Percentiles rank a stretch among this genome's conserved stretches.
phyloP scores from a whole-genome alignment of 2,329 filamentous ascomycete genomes.

The Ophiostoma sp. region DNA sequence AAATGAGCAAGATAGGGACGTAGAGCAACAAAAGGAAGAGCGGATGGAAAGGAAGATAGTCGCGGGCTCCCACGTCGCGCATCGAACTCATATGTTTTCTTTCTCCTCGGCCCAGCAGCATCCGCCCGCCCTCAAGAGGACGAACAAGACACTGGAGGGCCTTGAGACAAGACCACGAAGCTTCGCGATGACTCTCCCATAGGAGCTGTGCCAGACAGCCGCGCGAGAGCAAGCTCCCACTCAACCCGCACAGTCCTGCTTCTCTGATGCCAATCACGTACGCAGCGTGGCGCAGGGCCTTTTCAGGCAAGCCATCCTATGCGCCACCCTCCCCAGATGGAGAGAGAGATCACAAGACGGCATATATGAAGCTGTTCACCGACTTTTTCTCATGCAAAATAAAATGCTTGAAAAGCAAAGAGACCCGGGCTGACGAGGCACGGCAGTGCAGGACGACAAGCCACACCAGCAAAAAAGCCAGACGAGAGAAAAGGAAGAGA shows the following conservation, averaged over 20 bases:
- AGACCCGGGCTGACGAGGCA: neutral
- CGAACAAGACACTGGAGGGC: neutral
- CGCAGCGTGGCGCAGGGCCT: slow-evolving; percentile 27
- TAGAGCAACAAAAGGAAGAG: neutral
- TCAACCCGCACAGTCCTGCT: slow-evolving; percentile 23
- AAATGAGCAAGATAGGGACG: neutral
- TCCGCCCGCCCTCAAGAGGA: neutral
- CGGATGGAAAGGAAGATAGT: neutral
- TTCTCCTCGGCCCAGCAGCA: neutral
- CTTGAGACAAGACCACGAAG: slow-evolving; percentile 24
- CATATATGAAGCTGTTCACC: slow-evolving; percentile 28
- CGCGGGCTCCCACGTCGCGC: slow-evolving; percentile 27
- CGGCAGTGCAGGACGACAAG: neutral
- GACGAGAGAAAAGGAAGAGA: neutral
- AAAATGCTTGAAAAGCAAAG: slow-evolving; percentile 14
- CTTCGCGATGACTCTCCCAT: slow-evolving; percentile 29
- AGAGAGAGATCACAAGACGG: neutral
- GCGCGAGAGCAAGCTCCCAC: neutral
- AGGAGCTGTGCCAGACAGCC: slow-evolving; percentile 18
- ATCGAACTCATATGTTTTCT: slow-evolving; percentile 29
- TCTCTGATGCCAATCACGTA: slow-evolving; percentile 29
- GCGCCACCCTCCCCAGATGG: neutral
- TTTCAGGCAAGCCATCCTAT: slow-evolving; percentile 25
- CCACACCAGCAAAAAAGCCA: neutral
- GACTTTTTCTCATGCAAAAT: slow-evolving; percentile 29